phyloP scores from a whole-genome alignment of 2,329 filamentous ascomycete species.

The Stenocarpella maydis region DNA sequence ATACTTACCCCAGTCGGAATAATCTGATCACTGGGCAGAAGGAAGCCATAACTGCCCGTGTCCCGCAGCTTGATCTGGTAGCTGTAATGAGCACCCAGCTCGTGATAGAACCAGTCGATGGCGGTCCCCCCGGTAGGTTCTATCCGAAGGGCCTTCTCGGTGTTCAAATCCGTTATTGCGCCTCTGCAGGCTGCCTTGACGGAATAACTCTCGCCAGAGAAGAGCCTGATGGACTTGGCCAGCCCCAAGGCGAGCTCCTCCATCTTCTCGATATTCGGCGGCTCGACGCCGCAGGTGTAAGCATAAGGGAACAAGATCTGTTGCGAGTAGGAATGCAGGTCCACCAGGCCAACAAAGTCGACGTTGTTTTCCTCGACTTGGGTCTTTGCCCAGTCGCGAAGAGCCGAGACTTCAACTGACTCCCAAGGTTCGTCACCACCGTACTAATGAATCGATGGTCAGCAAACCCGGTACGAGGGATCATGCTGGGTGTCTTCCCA shows the following conservation, averaged over 20 bases:
- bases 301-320: slow-evolving; percentile 93
- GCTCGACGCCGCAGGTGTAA: slow-evolving; percentile 79
- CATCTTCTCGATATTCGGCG: slow-evolving; percentile 89
- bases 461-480: background rate
- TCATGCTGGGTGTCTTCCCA: too few relatives aligned
- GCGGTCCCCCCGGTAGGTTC: slow-evolving; percentile 84
- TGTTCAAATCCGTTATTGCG: slow-evolving; percentile 57
- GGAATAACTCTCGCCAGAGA: slow-evolving; percentile 77
- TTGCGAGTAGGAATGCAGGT: slow-evolving; percentile 95
- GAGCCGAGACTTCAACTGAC: slow-evolving; percentile 76
- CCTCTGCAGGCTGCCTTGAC: slow-evolving; percentile 89
- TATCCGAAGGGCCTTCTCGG: slow-evolving; percentile 53
- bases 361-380: slow-evolving; percentile 75
- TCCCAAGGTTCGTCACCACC: slow-evolving; percentile 85
- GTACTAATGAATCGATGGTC: slow-evolving; percentile 53
- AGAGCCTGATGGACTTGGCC: slow-evolving; percentile 86
- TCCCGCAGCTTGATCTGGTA: slow-evolving; percentile 96
- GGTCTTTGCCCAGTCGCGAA: slow-evolving; percentile 85
- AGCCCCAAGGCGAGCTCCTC: slow-evolving; percentile 89
- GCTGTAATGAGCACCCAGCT: slow-evolving; percentile 80
- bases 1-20: slow-evolving; percentile 73
- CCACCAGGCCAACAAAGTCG: slow-evolving; percentile 83
- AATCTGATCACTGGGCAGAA: slow-evolving; percentile 87
- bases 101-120: slow-evolving; percentile 95
- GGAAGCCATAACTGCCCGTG: slow-evolving; percentile 91